Base-by-base conservation (phyloP, 2,329 filamentous ascomycete genomes). In the Xylariaceae sp. region DNA sequence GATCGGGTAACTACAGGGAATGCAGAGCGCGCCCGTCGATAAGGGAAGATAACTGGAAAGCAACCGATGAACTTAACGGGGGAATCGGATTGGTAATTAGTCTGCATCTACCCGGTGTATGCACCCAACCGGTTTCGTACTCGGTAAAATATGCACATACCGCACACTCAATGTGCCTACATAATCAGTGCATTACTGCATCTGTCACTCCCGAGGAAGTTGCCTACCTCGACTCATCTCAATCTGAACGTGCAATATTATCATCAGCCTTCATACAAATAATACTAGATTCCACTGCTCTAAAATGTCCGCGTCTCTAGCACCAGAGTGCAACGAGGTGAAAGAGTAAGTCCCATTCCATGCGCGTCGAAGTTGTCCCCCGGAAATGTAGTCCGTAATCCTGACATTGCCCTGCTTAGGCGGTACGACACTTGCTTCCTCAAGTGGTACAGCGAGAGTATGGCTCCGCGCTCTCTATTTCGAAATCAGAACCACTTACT, bases 371-470 rank as follows among this genome's bases (percentile, higher is more conserved):
- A 19, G 29, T 16, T 26, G 4, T 26, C 8, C 8, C n/a, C 10
- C 16, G 19, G 16, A 32, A 41, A 29, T n/a, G n/a, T 3, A 5
- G 47, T 30, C 41, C 48, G n/a, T 3, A 5, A 47, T 30, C 41
- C 48, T 64, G 51, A 56, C 57, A 26, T 6, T 15, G 15, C 4
- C 36, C 53, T 50, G 41, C 39, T 5, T 57, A 96, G 92, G 70
- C 89, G 86, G 65, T 99, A 99, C 70, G 94, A 99, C 71, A 92
- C 87, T 49, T 99, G 94, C 75, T 99, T 99, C 70, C 76, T 99
- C 60, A 97, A 96, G 74, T 99, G 94, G 94, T 99, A 99, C 72
- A 96, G 92, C 69, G 94, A 99, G 74, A 97, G 94, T 96, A 78
- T 55, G 86, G 40, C 41, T 47, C n/a, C 19, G 13, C 15, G 48